phyloP scores from a whole-genome alignment of 1,284 basidiomycete genomes.

The Moesziomyces sp. region DNA sequence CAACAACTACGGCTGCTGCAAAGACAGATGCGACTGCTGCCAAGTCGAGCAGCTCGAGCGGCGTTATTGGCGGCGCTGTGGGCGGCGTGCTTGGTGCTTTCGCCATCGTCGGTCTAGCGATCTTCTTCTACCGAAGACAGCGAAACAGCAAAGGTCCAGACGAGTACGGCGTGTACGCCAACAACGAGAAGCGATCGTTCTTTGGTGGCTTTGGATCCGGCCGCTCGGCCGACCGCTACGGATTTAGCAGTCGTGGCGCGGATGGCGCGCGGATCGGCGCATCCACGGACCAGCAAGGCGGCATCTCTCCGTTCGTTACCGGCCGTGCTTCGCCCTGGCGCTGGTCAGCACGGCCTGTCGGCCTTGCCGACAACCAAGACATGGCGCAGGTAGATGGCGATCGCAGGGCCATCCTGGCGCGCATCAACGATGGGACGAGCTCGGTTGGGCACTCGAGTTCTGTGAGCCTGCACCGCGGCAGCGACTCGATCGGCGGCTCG shows the following conservation, averaged over 20 bases:
- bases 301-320: constrained; percentile 38
- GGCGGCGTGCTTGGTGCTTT: constrained; percentile 29
- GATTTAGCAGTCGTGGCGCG: constrained; percentile 4
- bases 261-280: constrained; percentile 16
- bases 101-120: constrained; percentile 9
- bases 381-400: constrained; percentile 8
- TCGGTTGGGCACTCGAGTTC: constrained; percentile 35
- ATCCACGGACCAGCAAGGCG: constrained; percentile 29
- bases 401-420: constrained; percentile 17
- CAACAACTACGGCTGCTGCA: constrained; percentile 10
- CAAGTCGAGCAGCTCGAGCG: constrained; percentile 10
- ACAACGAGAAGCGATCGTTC: constrained; percentile 27
- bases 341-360: constrained; percentile 15
- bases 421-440: constrained; percentile 18
- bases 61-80: constrained; percentile 27
- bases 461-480: constrained; percentile 32
- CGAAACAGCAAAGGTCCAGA: constrained; percentile 23
- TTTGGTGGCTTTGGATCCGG: constrained; percentile 27
- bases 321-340: constrained; percentile 29
- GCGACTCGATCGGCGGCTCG: constrained; percentile 30
- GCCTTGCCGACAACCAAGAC: constrained; percentile 18
- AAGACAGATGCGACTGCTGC: constrained; percentile 7
- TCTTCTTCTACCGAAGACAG: constrained; percentile 16
- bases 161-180: constrained; percentile 37
- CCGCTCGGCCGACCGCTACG: constrained; percentile 10